Conservation (phyloP, 2,329 filamentous ascomycete species). For the Colletotrichum melonis region DNA sequence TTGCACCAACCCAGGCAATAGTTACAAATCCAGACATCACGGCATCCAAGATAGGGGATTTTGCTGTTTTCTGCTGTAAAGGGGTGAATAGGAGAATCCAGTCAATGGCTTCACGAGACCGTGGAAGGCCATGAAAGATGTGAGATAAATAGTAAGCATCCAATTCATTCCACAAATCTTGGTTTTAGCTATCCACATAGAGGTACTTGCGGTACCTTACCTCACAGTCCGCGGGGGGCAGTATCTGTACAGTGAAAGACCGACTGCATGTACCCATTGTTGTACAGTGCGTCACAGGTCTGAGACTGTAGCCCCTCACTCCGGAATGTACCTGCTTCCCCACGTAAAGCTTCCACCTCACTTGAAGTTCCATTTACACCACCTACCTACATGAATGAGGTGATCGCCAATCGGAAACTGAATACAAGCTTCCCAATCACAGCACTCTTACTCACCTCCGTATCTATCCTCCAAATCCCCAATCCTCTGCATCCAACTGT, state of each 20-base stretch:
- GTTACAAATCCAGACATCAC: background rate
- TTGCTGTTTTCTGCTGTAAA: background rate
- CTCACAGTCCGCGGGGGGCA: background rate
- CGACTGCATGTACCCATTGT: background rate
- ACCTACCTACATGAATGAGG: background rate
- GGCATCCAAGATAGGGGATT: background rate
- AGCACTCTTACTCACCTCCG: background rate
- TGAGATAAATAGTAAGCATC: background rate
- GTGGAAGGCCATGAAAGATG: background rate
- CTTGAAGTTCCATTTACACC: conserved; percentile 19
- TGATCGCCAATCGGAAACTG: conserved; percentile 7
- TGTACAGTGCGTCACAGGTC: background rate
- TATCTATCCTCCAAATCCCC: background rate
- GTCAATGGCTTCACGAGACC: background rate
- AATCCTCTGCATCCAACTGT: background rate
- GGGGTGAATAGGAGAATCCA: background rate
- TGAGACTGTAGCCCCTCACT: conserved; percentile 31
- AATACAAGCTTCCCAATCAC: background rate
- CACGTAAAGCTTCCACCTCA: conserved; percentile 26
- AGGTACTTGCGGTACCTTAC: background rate
- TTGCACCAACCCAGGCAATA: background rate
- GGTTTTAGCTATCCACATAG: background rate
- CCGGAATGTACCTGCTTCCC: conserved; percentile 17
- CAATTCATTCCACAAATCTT: conserved; percentile 14
- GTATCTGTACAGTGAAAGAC: conserved; percentile 4